Base-by-base conservation (phyloP, 225 moss, liverwort and hornwort species). In the Antitrichia curtipendula region DNA sequence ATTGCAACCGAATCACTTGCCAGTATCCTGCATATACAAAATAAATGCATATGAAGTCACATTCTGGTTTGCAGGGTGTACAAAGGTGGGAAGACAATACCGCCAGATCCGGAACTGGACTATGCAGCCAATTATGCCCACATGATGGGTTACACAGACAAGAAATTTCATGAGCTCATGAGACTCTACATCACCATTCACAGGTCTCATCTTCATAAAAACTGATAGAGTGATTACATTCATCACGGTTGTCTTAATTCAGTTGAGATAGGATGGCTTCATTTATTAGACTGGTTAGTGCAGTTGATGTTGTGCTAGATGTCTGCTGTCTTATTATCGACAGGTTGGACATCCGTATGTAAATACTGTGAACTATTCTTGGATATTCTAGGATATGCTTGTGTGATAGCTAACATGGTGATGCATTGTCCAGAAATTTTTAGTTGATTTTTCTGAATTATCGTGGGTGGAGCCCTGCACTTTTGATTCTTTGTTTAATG, bases 41-140 rank as follows among this genome's bases (percentile, higher is more conserved):
- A 57, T 38, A 57, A 40, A 64, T 52, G 75, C 64, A 74, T 34
- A 22, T 21, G 28, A 85, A 64, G 27, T 28, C 45, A 76, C 56
- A 29, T 57, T 58, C 8, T 54, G 31, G 57, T 82, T 56, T 27
- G 54, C 90, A 94, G 91, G 84, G 87, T 91, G 32, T 94, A 92
- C 82, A 91, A 92, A 88, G 92, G 90, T 83, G 92, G 94, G 53
- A 92, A 89, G 85, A 90, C 88, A 34, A 91, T 94, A 64, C 87
- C 89, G 10, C 86, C 91, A 70, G 92, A 94, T 92, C 72, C 91
- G 27, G 92, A 88, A 54, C 82, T 94, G 85, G 94, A 94, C 60
- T 94, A 94, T 63, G 94, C 92, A 80, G 94, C 92, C 77, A 94
- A 94, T 86, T 94, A 88, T 82, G 94, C 94, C 50, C 91, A 94